Percentiles rank a stretch among this genome's conserved stretches.
phyloP scores from a whole-genome alignment of 352 stramenopile species.

The Globisporangium abappressorium region DNA sequence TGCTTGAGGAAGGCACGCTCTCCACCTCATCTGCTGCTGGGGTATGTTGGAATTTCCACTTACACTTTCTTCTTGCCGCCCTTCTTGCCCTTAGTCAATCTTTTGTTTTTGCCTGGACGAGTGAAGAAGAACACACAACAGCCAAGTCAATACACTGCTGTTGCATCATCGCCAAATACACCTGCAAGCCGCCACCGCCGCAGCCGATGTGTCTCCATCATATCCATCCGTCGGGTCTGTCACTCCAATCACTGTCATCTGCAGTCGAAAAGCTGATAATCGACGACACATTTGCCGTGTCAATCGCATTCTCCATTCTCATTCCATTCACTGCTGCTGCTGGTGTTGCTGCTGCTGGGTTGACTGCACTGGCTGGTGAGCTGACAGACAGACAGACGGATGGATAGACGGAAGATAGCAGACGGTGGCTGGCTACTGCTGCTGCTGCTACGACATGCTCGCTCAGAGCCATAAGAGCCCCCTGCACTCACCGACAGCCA shows the following conservation, averaged over 20 bases:
- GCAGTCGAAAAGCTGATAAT: neutral
- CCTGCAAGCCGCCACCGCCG: neutral
- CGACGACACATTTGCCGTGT: neutral
- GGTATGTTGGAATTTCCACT: conserved; percentile 18
- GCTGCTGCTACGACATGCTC: conserved; percentile 1
- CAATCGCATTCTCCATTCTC: neutral
- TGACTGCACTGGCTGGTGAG: neutral
- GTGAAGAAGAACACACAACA: conserved; percentile 8
- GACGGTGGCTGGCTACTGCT: neutral
- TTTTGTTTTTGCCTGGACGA: conserved; percentile 87
- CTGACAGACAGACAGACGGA: neutral
- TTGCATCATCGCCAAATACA: neutral
- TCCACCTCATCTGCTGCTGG: neutral
- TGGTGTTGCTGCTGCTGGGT: conserved; percentile 18
- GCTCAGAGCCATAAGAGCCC: neutral
- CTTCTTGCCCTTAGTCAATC: conserved; percentile 91
- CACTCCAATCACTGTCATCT: neutral
- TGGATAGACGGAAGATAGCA: neutral
- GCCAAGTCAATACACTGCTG: conserved; percentile 2
- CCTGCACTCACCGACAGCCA: conserved; percentile 76
- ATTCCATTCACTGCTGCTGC: neutral
- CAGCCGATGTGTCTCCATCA: neutral
- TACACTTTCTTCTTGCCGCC: conserved; percentile 92
- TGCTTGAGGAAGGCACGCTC: neutral
- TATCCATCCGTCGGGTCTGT: neutral